Evolutionary conservation across 495 filamentous ascomycete species (phyloP).

Genomic region (Trichoderma gamsii): DNA sequence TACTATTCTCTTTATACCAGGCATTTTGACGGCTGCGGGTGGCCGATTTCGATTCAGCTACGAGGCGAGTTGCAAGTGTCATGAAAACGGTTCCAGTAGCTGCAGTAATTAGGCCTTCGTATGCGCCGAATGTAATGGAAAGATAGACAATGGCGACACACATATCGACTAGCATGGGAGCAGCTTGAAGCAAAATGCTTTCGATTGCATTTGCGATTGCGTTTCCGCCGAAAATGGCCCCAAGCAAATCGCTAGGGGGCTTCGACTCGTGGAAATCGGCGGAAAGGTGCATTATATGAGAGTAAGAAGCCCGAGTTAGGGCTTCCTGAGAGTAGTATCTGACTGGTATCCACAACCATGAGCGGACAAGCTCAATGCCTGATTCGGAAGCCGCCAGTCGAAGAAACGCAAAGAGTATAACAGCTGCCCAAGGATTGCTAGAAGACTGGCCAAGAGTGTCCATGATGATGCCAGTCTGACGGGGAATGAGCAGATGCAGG

Average conservation of each 20-base stretch:
- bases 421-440: constrained; percentile 47
- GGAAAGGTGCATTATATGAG: constrained; percentile 70
- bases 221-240: constrained; percentile 58
- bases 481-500: constrained; percentile 59
- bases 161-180: constrained; percentile 69
- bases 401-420: constrained; percentile 49
- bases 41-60: constrained; percentile 33
- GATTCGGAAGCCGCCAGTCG: constrained; percentile 51
- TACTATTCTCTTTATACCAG: constrained; percentile 51
- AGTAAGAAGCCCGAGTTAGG: constrained; percentile 60
- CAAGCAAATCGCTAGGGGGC: constrained; percentile 62
- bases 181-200: constrained; percentile 57
- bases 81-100: constrained; percentile 57
- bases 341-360: constrained; percentile 60
- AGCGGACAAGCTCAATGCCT: constrained; percentile 47
- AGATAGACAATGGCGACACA: constrained; percentile 63
- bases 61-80: constrained; percentile 52
- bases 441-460: constrained; percentile 44
- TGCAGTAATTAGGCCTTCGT: constrained; percentile 65
- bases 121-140: constrained; percentile 61
- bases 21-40: constrained; percentile 30
- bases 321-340: constrained; percentile 57
- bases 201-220: constrained; percentile 60
- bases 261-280: constrained; percentile 76
- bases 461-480: constrained; percentile 58